Conservation (phyloP, 257 asterid genomes). For the Buddleja alternifolia region DNA sequence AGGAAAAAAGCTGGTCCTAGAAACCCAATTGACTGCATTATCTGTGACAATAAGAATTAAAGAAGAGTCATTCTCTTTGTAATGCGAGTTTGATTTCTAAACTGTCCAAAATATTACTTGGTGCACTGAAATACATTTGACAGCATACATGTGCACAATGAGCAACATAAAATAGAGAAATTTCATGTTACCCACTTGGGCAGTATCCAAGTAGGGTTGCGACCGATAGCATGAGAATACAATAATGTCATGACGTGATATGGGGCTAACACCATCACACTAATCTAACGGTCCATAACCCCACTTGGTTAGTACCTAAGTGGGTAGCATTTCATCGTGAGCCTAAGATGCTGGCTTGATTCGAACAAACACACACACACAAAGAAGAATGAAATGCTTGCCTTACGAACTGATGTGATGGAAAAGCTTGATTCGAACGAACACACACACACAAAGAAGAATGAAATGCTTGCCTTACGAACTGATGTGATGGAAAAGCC, state of each 20-base stretch:
- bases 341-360: no score
- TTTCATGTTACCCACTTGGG: no score
- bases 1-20: constrained; percentile 96
- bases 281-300: no score
- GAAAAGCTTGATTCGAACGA: neutral
- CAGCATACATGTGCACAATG: constrained; percentile 21
- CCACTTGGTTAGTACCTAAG: no score
- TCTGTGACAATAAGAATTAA: constrained; percentile 48
- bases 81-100: neutral
- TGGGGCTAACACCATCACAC: no score
- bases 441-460: neutral
- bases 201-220: no score
- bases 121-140: neutral
- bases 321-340: no score
- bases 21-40: constrained; percentile 96
- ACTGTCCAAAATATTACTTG: neutral
- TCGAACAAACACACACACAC: no score
- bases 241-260: no score
- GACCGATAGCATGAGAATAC: no score
- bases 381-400: constrained; percentile 21
- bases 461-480: constrained; percentile 37
- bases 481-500: constrained; percentile 75
- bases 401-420: no score
- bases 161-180: no score
- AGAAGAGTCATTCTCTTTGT: constrained; percentile 16